phyloP scores from a whole-genome alignment of 2,329 filamentous ascomycete species.

The Epichloe gansuensis region DNA sequence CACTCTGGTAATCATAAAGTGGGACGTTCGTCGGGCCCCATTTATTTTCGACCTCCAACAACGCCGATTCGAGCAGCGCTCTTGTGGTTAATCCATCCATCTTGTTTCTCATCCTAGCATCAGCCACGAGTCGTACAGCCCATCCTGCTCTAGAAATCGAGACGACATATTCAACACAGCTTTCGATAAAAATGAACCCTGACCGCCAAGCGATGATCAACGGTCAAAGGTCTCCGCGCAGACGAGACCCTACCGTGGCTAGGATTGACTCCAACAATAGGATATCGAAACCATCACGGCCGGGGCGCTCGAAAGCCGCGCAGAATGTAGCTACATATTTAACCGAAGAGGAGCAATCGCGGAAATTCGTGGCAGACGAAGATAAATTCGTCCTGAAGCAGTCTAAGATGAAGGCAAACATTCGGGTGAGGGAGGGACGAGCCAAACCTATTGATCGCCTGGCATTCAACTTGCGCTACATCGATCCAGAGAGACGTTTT shows the following conservation, averaged over 20 bases:
- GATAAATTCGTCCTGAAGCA: slow-evolving; percentile 94
- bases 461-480: slow-evolving; percentile 77
- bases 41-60: neutral
- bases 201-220: slow-evolving; percentile 42
- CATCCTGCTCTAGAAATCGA: neutral
- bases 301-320: slow-evolving; percentile 16
- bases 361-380: slow-evolving; percentile 83
- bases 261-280: slow-evolving; percentile 43
- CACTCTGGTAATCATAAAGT: neutral
- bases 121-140: neutral
- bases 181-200: slow-evolving; percentile 34
- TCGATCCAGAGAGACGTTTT: slow-evolving; percentile 80
- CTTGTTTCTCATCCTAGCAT: neutral
- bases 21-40: neutral
- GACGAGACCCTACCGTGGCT: slow-evolving; percentile 41
- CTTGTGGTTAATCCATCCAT: neutral
- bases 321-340: slow-evolving; percentile 33
- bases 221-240: slow-evolving; percentile 29
- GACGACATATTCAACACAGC: neutral
- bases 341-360: slow-evolving; percentile 65
- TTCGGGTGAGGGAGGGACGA: slow-evolving; percentile 81
- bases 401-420: slow-evolving; percentile 94
- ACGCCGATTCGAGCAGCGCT: neutral
- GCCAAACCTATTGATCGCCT: slow-evolving; percentile 91
- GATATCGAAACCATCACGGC: slow-evolving; percentile 39